Conservation (phyloP, 164 flowering plant species). For the Berberis vulgaris region DNA sequence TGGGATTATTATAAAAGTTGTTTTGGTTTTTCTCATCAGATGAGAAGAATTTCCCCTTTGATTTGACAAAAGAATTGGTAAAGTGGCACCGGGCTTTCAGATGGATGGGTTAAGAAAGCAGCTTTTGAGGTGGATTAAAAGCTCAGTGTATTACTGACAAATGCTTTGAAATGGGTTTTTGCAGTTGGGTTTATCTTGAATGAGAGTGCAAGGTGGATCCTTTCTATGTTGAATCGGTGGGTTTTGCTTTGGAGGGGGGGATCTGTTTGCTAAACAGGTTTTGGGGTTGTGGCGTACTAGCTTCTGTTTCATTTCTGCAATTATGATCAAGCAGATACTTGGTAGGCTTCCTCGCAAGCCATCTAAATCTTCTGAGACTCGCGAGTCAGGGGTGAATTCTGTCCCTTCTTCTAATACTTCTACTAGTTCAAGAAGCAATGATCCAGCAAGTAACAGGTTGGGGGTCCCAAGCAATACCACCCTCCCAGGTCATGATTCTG, state of each 20-base stretch:
- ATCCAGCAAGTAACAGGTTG: slow-evolving; percentile 14
- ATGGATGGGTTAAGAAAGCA: slow-evolving; percentile 3
- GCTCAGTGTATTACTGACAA: neutral
- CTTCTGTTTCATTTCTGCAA: slow-evolving; percentile 4
- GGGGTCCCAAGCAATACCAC: slow-evolving; percentile 16
- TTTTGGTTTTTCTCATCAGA: too few relatives aligned
- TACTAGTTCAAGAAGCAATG: slow-evolving; percentile 29
- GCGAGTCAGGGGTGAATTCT: slow-evolving; percentile 17
- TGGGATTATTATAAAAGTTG: too few relatives aligned
- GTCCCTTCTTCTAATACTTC: slow-evolving; percentile 13
- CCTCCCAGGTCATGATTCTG: slow-evolving; percentile 11
- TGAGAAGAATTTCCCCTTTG: neutral
- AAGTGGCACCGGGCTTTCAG: neutral
- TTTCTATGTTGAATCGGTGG: slow-evolving; percentile 2
- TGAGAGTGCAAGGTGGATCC: too few relatives aligned
- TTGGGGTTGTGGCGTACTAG: neutral
- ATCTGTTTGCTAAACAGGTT: slow-evolving; percentile 2
- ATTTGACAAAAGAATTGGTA: neutral
- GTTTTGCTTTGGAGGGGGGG: slow-evolving; percentile 4
- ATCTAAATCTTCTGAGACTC: slow-evolving; percentile 37
- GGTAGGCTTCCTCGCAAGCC: slow-evolving; percentile 55
- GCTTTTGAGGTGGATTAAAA: slow-evolving; percentile 1
- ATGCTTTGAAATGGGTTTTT: slow-evolving; percentile 8
- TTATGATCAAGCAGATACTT: slow-evolving; percentile 52
- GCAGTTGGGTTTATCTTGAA: neutral